phyloP scores from a whole-genome alignment of 352 stramenopile genomes.

The Peronosclerospora sorghi region DNA sequence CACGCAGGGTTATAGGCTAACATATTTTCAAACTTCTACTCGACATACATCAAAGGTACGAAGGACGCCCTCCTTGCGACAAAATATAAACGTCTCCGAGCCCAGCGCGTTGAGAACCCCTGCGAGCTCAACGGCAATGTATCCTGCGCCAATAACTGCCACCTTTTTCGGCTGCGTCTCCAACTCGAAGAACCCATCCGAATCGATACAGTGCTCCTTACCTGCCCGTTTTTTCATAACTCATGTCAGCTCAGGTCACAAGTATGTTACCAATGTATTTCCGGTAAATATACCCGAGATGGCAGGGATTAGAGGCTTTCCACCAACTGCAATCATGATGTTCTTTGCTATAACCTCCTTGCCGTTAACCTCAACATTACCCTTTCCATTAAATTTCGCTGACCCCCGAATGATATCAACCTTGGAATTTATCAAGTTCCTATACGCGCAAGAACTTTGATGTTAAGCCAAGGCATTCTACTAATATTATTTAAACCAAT shows the following conservation, averaged over 20 bases:
- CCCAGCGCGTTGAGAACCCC: conserved; percentile 91
- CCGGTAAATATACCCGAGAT: conserved; percentile 24
- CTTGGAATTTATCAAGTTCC: conserved; percentile 85
- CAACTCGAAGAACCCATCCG: conserved; percentile 96
- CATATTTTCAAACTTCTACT: no score
- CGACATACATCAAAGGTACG: conserved; percentile 77
- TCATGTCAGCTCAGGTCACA: no score
- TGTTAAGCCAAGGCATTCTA: not conserved
- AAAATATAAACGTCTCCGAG: conserved; percentile 86
- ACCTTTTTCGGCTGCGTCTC: conserved; percentile 86
- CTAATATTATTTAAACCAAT: not conserved
- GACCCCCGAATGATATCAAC: conserved; percentile 85
- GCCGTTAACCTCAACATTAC: conserved; percentile 76
- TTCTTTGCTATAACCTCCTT: conserved; percentile 43
- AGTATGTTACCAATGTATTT: no score
- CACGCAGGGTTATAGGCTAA: not conserved
- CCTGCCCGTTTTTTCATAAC: conserved; percentile 19
- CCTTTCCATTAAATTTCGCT: conserved; percentile 70
- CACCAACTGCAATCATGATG: conserved; percentile 52
- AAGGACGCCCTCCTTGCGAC: conserved; percentile 76
- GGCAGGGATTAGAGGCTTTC: conserved; percentile 41
- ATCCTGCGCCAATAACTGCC: conserved; percentile 94
- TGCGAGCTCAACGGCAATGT: conserved; percentile 97
- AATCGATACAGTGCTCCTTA: conserved; percentile 90
- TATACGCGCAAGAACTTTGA: conserved; percentile 5